Evolutionary conservation across 2,329 filamentous ascomycete genomes (phyloP).

Genomic region (Xylaria sp.): DNA sequence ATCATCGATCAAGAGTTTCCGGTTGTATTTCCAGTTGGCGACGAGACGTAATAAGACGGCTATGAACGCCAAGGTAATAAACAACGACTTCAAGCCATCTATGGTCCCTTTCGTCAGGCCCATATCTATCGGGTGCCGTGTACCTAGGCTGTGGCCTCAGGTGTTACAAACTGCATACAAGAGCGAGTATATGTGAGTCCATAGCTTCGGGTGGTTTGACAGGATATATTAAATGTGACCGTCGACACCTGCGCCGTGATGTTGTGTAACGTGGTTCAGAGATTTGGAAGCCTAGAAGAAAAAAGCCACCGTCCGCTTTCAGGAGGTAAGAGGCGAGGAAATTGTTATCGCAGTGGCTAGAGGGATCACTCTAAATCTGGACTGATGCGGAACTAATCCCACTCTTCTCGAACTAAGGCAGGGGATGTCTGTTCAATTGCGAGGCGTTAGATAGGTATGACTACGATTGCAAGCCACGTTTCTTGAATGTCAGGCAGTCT

Average conservation of each 20-base stretch:
- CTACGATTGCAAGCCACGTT: slow-evolving; percentile 26
- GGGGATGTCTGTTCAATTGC: background rate
- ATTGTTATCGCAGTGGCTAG: slow-evolving; percentile 15
- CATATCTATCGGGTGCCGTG: slow-evolving; percentile 20
- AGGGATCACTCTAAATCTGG: slow-evolving; percentile 23
- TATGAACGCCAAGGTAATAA: slow-evolving; percentile 26
- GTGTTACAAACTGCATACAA: slow-evolving; percentile 6
- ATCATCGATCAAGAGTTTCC: slow-evolving; percentile 34
- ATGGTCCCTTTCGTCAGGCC: slow-evolving; percentile 23
- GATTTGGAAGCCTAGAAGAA: slow-evolving; percentile 18
- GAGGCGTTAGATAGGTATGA: slow-evolving; percentile 10
- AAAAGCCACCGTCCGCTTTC: slow-evolving; percentile 25
- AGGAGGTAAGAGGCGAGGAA: slow-evolving; percentile 10
- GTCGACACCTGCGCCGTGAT: background rate
- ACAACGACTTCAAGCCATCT: slow-evolving; percentile 33
- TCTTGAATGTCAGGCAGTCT: slow-evolving; percentile 6
- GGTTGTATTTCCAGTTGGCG: slow-evolving; percentile 36
- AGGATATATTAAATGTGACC: slow-evolving; percentile 24
- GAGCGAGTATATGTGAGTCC: slow-evolving; percentile 13
- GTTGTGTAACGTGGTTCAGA: slow-evolving; percentile 4
- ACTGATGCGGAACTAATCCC: slow-evolving; percentile 17
- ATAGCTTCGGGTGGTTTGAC: slow-evolving; percentile 13
- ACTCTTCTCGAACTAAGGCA: slow-evolving; percentile 6
- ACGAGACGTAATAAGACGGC: slow-evolving; percentile 31
- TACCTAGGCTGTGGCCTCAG: slow-evolving; percentile 8